phyloP scores from a whole-genome alignment of 78 protist species.

The Dictyostelium intermedium region DNA sequence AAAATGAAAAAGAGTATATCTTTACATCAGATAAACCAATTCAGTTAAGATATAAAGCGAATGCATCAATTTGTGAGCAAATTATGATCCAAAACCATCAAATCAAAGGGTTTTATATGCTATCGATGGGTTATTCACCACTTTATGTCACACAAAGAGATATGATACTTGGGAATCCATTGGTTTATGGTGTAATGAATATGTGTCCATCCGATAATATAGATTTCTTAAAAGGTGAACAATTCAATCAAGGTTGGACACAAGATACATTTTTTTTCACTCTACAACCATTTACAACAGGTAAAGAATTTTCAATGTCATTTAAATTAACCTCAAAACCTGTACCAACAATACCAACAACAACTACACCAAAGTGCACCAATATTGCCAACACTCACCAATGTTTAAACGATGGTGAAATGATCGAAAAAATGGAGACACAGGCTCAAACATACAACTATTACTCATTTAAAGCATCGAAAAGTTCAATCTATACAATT shows the following conservation, averaged over 20 bases:
- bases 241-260: constrained; percentile 3
- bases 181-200: neutral
- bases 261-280: constrained; percentile 23
- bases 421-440: neutral
- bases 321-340: neutral
- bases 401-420: constrained; percentile 48
- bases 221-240: neutral
- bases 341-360: neutral
- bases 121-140: neutral
- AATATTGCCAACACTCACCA: neutral
- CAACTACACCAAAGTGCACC: neutral
- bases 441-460: neutral
- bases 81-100: neutral
- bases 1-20: neutral
- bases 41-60: constrained; percentile 44
- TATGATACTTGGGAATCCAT: neutral
- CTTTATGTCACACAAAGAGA: neutral
- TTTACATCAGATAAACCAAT: neutral
- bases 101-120: neutral
- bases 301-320: neutral
- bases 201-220: constrained; percentile 60
- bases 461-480: neutral
- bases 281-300: neutral
- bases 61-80: constrained; percentile 8
- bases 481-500: neutral